A percentile compares a stretch with the other conserved stretches of the same genome.
Evolutionary conservation across 1,284 basidiomycete genomes (phyloP).

Genomic region (Ceraceosorus guamensis): DNA sequence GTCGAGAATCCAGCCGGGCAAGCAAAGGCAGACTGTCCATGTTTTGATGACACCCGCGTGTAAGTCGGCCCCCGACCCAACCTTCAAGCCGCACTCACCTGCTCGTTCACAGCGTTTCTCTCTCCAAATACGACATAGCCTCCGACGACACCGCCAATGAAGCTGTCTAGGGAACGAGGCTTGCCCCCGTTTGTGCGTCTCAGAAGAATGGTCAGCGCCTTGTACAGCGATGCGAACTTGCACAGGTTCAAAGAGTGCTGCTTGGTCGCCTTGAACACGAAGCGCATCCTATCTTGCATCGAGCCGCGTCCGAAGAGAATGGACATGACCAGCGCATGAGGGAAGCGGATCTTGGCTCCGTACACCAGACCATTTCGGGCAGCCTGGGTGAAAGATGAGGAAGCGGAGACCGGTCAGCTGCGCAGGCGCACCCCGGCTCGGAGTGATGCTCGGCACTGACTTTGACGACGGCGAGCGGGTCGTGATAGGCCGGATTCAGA

Average conservation of each 20-base stretch:
- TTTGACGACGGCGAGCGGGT: conserved; percentile 83
- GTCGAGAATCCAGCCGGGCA: too few species aligned
- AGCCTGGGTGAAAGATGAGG: conserved; percentile 43
- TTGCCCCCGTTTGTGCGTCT: conserved; percentile 71
- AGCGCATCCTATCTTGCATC: conserved; percentile 55
- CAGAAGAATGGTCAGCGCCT: conserved; percentile 72
- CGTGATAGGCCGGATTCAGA: conserved; percentile 67
- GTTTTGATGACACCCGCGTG: neutral
- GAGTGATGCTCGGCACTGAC: conserved; percentile 46
- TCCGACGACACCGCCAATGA: conserved; percentile 82
- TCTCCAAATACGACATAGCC: conserved; percentile 92
- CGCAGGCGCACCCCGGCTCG: neutral
- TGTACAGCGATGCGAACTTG: conserved; percentile 91
- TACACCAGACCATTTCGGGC: conserved; percentile 93
- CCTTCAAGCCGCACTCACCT: conserved; percentile 57
- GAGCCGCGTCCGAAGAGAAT: conserved; percentile 62
- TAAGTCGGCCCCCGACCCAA: neutral
- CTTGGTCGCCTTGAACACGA: conserved; percentile 79
- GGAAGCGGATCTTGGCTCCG: conserved; percentile 85
- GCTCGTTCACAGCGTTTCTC: conserved; percentile 93
- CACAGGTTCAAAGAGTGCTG: conserved; percentile 81
- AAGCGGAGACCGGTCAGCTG: neutral
- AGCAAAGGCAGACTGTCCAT: too few species aligned
- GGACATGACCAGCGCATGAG: conserved; percentile 99
- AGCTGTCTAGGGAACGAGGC: conserved; percentile 71